phyloP scores from a whole-genome alignment of 78 protist species.

The Guillardia theta region DNA sequence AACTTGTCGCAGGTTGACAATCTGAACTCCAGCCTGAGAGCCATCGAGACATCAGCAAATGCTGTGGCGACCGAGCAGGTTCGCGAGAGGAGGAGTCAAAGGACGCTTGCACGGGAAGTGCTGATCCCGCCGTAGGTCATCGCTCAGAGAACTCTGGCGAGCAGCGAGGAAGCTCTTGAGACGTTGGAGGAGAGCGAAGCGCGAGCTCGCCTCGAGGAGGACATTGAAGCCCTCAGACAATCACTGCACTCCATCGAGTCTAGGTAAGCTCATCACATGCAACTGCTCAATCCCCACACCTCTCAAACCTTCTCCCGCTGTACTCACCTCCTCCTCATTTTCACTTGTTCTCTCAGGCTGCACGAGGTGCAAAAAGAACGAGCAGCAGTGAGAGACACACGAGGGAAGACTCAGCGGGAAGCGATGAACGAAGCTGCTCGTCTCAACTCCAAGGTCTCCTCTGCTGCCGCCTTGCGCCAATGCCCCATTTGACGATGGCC shows the following conservation, averaged over 20 bases:
- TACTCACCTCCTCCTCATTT: not conserved
- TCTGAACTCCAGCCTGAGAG: not conserved
- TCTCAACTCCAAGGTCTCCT: not conserved
- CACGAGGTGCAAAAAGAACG: not conserved
- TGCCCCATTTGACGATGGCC: no score
- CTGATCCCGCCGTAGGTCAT: not conserved
- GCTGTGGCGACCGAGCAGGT: slow-evolving; percentile 28
- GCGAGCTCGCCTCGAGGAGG: not conserved
- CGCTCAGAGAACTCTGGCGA: not conserved
- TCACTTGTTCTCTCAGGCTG: not conserved
- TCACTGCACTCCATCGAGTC: not conserved
- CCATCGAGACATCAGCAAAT: not conserved
- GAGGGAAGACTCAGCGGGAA: not conserved
- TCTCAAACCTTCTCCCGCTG: not conserved
- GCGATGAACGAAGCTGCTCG: not conserved
- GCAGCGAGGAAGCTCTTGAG: not conserved
- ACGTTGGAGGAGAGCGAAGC: not conserved
- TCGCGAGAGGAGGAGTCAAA: not conserved
- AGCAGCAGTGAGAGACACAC: not conserved
- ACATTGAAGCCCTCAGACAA: not conserved
- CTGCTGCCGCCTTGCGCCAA: not conserved
- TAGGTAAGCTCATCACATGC: no score
- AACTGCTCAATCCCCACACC: no score
- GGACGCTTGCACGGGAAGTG: not conserved
- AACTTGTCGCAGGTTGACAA: not conserved